Base-by-base conservation (phyloP, 345 rosid genomes). In the Moringa oleifera region DNA sequence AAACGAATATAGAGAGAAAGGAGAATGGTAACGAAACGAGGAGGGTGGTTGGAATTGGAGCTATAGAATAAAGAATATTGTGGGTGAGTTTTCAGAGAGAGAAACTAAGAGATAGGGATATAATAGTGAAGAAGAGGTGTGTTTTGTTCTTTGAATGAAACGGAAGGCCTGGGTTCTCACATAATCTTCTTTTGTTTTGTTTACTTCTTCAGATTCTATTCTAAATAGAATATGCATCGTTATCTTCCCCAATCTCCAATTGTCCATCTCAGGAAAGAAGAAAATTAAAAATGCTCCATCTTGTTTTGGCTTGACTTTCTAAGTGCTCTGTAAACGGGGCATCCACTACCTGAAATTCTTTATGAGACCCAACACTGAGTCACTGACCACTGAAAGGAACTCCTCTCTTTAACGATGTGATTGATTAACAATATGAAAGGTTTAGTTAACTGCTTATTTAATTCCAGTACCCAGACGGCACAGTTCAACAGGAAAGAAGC, bases 311-410 rank as follows among this genome's bases (percentile, higher is more conserved):
- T 41, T 41, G 1, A 9, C 12, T 11, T 41, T 41, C 12, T 5
- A 33, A 57, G 77, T 66, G 66, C 66, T 12, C 18, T 53, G 59
- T 59, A 59, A 71, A 60, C 69, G 68, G 69, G 59, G 68, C 57
- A 61, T 69, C 75, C 76, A 72, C 75, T 57, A 36, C 36, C 64
- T 56, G 62, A 59, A 50, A 24, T 23, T n/a, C 58, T 7, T 25
- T 9, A 25, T 57, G 66, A 63, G 36, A 52, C 76, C 76, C 49
- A 72, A 72, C 72, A 18, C 25, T 23, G 50, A 23, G 16, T 33
- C 47, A 41, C 47, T 41, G 16, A 15, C 54, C 72, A 63, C 72
- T 59, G 55, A 20, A 8, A 28, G 31, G 31, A 57, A 64, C 41
- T 31, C 37, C 37, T 64, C 52, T 18, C 13, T 12, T 54, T n/a